Evolutionary conservation across 2,329 filamentous ascomycete species (phyloP).

Genomic region (Aspergillus awamori): DNA sequence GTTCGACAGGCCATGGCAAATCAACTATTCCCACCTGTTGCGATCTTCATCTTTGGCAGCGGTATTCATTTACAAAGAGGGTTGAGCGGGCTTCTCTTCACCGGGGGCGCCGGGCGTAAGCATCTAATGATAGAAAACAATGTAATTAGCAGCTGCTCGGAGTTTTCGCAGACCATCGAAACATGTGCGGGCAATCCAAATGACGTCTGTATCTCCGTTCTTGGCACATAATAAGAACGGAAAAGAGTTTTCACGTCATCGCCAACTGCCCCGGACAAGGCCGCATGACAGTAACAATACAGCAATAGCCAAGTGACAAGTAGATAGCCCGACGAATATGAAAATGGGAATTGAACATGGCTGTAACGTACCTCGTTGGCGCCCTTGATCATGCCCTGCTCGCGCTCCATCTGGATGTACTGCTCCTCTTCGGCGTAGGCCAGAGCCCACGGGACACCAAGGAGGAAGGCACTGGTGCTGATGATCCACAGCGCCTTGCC

Average conservation of each 20-base stretch:
- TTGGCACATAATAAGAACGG: constrained; percentile 13
- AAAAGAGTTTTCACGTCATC: constrained; percentile 15
- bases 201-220: constrained; percentile 2
- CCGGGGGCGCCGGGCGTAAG: constrained; percentile 42
- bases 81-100: constrained; percentile 36
- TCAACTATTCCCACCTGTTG: constrained; percentile 22
- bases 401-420: constrained; percentile 95
- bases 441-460: constrained; percentile 91
- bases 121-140: constrained; percentile 36
- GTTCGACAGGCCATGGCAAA: constrained; percentile 13
- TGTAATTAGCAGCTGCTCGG: constrained; percentile 19
- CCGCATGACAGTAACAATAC: neutral
- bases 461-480: constrained; percentile 82
- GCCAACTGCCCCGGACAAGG: neutral
- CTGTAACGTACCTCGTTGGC: constrained; percentile 69
- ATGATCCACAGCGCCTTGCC: constrained; percentile 91
- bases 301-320: neutral
- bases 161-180: neutral
- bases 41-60: constrained; percentile 24
- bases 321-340: neutral
- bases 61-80: constrained; percentile 41
- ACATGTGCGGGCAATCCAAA: neutral
- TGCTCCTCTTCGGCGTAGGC: constrained; percentile 96
- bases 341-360: neutral
- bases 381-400: constrained; percentile 93